Percentiles rank a stretch among this genome's conserved stretches.
Evolutionary conservation across 2,329 filamentous ascomycete genomes (phyloP).

Genomic region (Ceratocystis alfenasii): DNA sequence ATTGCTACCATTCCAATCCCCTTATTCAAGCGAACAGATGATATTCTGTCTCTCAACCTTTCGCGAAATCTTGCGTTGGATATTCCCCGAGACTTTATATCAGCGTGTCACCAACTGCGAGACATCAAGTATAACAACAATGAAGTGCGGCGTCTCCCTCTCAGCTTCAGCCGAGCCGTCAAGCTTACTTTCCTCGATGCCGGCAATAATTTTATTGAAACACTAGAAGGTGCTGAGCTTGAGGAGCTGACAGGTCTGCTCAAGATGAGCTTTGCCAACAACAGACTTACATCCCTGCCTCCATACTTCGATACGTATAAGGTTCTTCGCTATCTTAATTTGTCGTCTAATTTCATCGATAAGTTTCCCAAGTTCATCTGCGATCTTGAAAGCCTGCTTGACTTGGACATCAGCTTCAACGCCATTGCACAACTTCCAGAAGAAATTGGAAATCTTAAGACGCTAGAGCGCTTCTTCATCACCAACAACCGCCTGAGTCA

Average conservation of each 20-base stretch:
- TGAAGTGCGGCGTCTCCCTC: conserved; percentile 74
- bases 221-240: conserved; percentile 74
- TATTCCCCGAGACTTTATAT: conserved; percentile 90
- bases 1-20: conserved; percentile 90
- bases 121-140: conserved; percentile 96
- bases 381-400: conserved; percentile 68
- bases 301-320: conserved; percentile 71
- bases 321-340: conserved; percentile 68
- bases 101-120: conserved; percentile 77
- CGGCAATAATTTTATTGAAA: conserved; percentile 84
- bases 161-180: conserved; percentile 68
- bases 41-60: conserved; percentile 90
- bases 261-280: conserved; percentile 88
- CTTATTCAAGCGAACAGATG: conserved; percentile 77
- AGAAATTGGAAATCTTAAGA: conserved; percentile 63
- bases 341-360: conserved; percentile 86
- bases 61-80: conserved; percentile 86
- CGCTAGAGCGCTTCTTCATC: conserved; percentile 79
- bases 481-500: conserved; percentile 85
- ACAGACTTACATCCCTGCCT: conserved; percentile 68
- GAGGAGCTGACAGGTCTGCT: conserved; percentile 62
- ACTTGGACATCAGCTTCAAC: conserved; percentile 96
- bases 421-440: conserved; percentile 66
- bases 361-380: conserved; percentile 78
- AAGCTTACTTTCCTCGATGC: conserved; percentile 82